phyloP scores from a whole-genome alignment of 805 yeast genomes.

The Lachancea sp. region DNA sequence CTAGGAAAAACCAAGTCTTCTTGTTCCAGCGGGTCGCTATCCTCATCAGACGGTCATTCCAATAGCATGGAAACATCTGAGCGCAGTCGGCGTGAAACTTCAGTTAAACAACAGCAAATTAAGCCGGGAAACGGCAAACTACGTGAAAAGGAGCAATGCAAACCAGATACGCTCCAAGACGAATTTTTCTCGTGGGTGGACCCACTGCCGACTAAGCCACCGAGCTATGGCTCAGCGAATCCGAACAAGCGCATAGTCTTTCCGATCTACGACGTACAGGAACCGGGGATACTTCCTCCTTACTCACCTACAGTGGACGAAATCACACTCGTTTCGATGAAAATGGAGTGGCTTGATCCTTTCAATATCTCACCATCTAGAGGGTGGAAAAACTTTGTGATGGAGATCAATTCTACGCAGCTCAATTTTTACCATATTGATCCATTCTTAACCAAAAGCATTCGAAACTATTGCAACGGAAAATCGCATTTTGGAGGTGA shows the following conservation, averaged over 20 bases:
- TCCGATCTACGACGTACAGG: slow-evolving; percentile 33
- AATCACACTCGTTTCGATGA: slow-evolving; percentile 52
- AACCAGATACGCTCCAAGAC: background rate
- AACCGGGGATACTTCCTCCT: slow-evolving; percentile 47
- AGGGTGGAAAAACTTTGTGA: slow-evolving; percentile 61
- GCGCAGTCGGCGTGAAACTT: background rate
- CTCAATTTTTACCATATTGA: slow-evolving; percentile 56
- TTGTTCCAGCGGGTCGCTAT: slow-evolving; percentile 3
- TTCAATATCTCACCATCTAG: slow-evolving; percentile 61
- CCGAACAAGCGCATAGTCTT: slow-evolving; percentile 25
- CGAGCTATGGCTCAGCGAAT: slow-evolving; percentile 24
- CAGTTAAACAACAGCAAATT: background rate
- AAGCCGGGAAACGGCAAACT: background rate
- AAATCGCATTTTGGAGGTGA: slow-evolving; percentile 11
- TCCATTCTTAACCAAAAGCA: slow-evolving; percentile 26
- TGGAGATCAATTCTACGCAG: slow-evolving; percentile 84
- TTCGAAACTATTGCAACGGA: slow-evolving; percentile 29
- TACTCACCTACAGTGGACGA: slow-evolving; percentile 63
- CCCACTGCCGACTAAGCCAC: slow-evolving; percentile 35
- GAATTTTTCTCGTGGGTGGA: slow-evolving; percentile 32
- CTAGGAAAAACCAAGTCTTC: slow-evolving; percentile 4
- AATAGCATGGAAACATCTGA: slow-evolving; percentile 6
- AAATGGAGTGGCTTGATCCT: slow-evolving; percentile 73
- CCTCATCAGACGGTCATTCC: slow-evolving; percentile 5
- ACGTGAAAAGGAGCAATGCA: background rate